Evolutionary conservation across 1,139 yeast species (phyloP).

Genomic region (Blastobotrys arbuscula): DNA sequence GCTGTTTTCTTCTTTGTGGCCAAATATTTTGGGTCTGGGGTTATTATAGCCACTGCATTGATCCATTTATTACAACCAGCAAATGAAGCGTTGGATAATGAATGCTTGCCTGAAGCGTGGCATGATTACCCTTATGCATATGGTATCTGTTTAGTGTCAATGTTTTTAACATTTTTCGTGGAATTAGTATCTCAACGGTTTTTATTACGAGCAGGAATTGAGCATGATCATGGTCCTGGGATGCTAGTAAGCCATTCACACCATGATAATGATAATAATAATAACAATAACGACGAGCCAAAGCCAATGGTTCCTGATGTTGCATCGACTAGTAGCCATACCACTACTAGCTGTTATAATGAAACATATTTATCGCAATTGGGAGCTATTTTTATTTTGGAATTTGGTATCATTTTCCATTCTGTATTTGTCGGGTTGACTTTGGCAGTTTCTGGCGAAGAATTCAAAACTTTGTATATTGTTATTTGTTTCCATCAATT

Average conservation of each 20-base stretch:
- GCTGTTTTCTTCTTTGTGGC: slow-evolving; percentile 59
- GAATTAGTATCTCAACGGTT: slow-evolving; percentile 29
- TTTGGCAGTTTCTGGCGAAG: slow-evolving; percentile 67
- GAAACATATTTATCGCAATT: slow-evolving; percentile 33
- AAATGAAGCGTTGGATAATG: slow-evolving; percentile 45
- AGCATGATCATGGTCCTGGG: slow-evolving; percentile 28
- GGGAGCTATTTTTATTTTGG: slow-evolving; percentile 56
- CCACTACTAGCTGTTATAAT: background rate
- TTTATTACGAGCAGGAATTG: slow-evolving; percentile 24
- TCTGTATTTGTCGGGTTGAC: slow-evolving; percentile 75
- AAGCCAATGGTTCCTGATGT: slow-evolving; percentile 4
- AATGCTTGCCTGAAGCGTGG: slow-evolving; percentile 54
- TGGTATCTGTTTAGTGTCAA: slow-evolving; percentile 48
- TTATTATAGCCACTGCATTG: slow-evolving; percentile 83
- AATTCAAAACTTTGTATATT: slow-evolving; percentile 67
- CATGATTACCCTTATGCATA: slow-evolving; percentile 57
- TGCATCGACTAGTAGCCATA: background rate
- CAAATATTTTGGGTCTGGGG: slow-evolving; percentile 88
- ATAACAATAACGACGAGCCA: no score
- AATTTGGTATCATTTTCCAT: slow-evolving; percentile 77
- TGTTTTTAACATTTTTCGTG: slow-evolving; percentile 32
- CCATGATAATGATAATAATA: background rate
- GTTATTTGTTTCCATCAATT: slow-evolving; percentile 86
- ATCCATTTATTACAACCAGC: slow-evolving; percentile 84
- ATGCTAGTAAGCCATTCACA: slow-evolving; percentile 15